Evolutionary conservation across 495 filamentous ascomycete species (phyloP).

Genomic region (Cercophora newfieldiana): DNA sequence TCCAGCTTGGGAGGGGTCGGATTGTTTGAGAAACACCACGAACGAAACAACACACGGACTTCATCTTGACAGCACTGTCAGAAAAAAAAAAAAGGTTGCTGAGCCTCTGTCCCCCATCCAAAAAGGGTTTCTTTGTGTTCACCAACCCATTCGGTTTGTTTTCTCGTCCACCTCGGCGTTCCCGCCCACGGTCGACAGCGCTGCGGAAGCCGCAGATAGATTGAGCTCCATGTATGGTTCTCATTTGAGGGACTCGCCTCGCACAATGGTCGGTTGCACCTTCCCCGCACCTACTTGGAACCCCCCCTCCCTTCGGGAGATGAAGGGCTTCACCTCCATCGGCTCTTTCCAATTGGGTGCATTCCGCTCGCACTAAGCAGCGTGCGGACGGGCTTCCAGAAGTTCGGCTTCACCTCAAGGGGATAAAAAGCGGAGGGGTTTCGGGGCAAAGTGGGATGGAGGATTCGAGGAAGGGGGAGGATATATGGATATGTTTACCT

Average conservation of each 20-base stretch:
- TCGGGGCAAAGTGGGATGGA: no score
- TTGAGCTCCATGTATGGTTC: background rate
- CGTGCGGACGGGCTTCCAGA: background rate
- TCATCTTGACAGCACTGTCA: no score
- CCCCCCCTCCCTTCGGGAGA: background rate
- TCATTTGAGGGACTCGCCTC: background rate
- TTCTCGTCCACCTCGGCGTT: background rate
- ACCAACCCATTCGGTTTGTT: background rate
- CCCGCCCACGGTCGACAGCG: background rate
- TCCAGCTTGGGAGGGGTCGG: background rate
- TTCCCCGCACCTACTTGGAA: background rate
- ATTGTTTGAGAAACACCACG: conserved; percentile 3
- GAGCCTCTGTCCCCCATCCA: no score
- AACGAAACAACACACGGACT: background rate
- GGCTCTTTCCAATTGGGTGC: background rate
- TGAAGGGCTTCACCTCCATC: background rate
- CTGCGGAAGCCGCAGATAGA: background rate
- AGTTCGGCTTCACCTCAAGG: background rate
- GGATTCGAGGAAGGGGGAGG: background rate
- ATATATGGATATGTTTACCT: no score
- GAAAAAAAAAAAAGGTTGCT: background rate
- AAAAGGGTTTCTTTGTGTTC: no score
- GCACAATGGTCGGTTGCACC: background rate
- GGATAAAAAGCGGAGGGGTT: background rate
- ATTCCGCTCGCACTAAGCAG: background rate